A percentile compares a stretch with the other conserved stretches of the same genome.
These are phyloP conservation scores for Amanita phalloides DNA, from an alignment of 768 basidiomycete genomes.

Conservation along the genomic window DNA sequence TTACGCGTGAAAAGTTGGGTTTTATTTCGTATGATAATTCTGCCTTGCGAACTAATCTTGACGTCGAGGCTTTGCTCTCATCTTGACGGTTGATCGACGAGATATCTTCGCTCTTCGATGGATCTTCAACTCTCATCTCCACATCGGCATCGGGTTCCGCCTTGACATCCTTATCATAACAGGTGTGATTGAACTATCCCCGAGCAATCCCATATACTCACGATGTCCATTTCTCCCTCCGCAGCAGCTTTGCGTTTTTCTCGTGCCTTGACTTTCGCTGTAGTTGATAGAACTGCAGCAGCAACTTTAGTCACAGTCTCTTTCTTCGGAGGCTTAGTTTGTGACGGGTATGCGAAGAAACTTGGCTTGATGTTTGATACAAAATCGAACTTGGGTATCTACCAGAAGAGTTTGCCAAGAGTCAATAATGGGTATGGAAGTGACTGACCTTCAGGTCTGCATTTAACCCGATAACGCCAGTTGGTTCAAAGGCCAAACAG, in stretches of 20 bases:
- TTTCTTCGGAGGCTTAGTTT: slow-evolving; percentile 83
- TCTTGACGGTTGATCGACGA: slow-evolving; percentile 42
- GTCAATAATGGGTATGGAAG: slow-evolving; percentile 4
- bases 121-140: slow-evolving; percentile 66
- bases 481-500: slow-evolving; percentile 89
- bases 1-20: slow-evolving; percentile 87
- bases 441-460: slow-evolving; percentile 63
- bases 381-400: slow-evolving; percentile 94
- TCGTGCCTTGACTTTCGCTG: slow-evolving; percentile 92
- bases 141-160: slow-evolving; percentile 50
- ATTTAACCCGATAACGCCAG: slow-evolving; percentile 88
- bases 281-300: slow-evolving; percentile 92
- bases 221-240: slow-evolving; percentile 76
- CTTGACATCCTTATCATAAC: slow-evolving; percentile 34
- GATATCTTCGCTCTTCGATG: slow-evolving; percentile 41
- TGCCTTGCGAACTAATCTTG: slow-evolving; percentile 43
- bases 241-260: slow-evolving; percentile 86
- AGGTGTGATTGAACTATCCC: not conserved
- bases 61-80: slow-evolving; percentile 16
- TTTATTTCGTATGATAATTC: slow-evolving; percentile 73
- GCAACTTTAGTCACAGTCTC: slow-evolving; percentile 88
- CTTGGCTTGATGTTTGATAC: slow-evolving; percentile 85
- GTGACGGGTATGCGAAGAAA: slow-evolving; percentile 84
- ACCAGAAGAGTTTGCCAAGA: slow-evolving; percentile 6
- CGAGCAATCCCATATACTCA: slow-evolving; percentile 25